phyloP scores from a whole-genome alignment of 495 filamentous ascomycete genomes.

The Tuber umbilicatum region DNA sequence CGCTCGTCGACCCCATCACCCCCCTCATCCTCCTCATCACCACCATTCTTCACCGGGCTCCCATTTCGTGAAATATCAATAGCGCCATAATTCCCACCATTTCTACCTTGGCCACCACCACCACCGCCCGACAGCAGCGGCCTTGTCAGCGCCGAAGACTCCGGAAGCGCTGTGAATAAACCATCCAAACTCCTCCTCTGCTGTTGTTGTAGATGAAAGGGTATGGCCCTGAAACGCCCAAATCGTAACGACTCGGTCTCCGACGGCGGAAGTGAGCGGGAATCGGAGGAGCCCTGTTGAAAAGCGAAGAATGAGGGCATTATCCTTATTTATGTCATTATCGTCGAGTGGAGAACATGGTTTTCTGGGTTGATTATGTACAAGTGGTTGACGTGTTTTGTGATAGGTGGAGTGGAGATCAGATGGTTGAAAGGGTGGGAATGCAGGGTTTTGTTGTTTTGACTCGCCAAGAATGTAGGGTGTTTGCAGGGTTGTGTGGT shows the following conservation, averaged over 20 bases:
- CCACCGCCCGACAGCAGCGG: neutral
- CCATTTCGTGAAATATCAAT: conserved; percentile 19
- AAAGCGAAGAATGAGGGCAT: conserved; percentile 61
- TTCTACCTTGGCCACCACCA: neutral
- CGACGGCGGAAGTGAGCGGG: conserved; percentile 44
- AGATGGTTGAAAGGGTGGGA: neutral
- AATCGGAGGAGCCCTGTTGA: conserved; percentile 53
- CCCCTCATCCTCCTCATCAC: conserved; percentile 44
- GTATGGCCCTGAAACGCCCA: conserved; percentile 57
- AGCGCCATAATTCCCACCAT: conserved; percentile 25
- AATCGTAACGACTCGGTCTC: conserved; percentile 50
- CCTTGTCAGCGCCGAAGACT: conserved; percentile 32
- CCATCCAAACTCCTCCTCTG: conserved; percentile 31
- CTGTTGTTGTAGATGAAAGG: conserved; percentile 11
- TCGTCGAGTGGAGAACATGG: neutral
- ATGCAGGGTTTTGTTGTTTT: neutral
- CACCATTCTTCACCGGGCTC: conserved; percentile 7
- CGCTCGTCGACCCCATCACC: conserved; percentile 36
- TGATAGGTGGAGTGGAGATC: neutral
- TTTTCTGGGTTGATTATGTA: neutral
- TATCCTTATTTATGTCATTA: neutral
- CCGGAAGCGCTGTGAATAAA: conserved; percentile 27
- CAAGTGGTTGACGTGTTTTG: neutral
- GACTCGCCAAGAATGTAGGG: neutral
- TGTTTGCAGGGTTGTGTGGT: neutral